phyloP scores from a whole-genome alignment of 1,284 basidiomycete genomes.

The Apiotrichum siamense region DNA sequence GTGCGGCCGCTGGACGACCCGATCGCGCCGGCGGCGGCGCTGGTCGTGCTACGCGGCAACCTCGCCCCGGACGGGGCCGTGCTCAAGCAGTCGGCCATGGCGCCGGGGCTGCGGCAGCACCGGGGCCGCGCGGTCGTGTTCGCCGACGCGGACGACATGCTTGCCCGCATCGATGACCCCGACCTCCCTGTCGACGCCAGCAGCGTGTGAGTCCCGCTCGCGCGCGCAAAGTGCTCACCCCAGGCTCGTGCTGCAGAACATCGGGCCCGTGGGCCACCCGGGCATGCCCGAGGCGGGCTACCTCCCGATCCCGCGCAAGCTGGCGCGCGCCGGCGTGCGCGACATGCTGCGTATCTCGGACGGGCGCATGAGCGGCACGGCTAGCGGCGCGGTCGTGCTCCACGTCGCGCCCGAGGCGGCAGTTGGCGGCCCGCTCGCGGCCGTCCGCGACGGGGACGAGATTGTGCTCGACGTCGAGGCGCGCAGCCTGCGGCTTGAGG shows the following conservation, averaged over 20 bases:
- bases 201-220: conserved; percentile 19
- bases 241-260: conserved; percentile 39
- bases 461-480: conserved; percentile 36
- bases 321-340: conserved; percentile 37
- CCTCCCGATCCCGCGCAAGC: conserved; percentile 42
- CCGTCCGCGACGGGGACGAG: conserved; percentile 38
- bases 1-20: conserved; percentile 35
- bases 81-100: conserved; percentile 40
- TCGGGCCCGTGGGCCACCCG: conserved; percentile 40
- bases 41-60: conserved; percentile 41
- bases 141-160: conserved; percentile 28
- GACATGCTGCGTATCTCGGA: conserved; percentile 45
- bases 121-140: conserved; percentile 38
- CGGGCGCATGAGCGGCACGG: conserved; percentile 44
- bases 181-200: conserved; percentile 28
- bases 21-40: conserved; percentile 24
- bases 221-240: not conserved
- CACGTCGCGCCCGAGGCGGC: conserved; percentile 45
- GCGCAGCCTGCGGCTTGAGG: conserved; percentile 22
- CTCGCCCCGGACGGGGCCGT: conserved; percentile 39
- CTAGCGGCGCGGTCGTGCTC: conserved; percentile 39
- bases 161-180: conserved; percentile 34
- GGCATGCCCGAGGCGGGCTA: conserved; percentile 47
- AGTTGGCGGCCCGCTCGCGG: conserved; percentile 40
- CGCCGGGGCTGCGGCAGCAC: conserved; percentile 23